Base-by-base conservation (phyloP, 1,284 basidiomycete species). In the Porogramme epimiltina region DNA sequence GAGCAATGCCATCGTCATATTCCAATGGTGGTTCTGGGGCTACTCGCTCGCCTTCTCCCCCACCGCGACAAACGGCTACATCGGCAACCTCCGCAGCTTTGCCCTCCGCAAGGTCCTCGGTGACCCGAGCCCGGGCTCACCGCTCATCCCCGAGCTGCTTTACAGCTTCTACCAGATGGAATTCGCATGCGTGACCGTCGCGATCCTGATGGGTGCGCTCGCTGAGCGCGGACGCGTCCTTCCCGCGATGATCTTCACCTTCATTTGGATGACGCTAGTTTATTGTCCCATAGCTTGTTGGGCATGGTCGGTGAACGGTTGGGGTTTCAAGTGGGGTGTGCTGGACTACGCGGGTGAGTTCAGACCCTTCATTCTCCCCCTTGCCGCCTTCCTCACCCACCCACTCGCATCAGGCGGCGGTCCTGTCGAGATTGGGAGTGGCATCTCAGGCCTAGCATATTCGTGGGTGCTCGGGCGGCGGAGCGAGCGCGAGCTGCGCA, bases 81-180 rank as follows among this genome's bases (percentile, higher is more conserved):
- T 94, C 54, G 92, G 92, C 48, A 84, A 93, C 66, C 76, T 93
- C 20, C 80, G 73, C 33, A 79, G 85, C 65, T 84, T 89, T 61
- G 87, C 85, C n/a, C 72, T 89, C 44, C 73, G 78, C 49, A 74
- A 84, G 54, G 93, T 96, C 13, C 79, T 93, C 40, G 86, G 79
- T 41, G 79, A 85, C 39, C 86, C 92, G 2, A 87, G 92, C 4
- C 86, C 91, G 13, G 90, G 86, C 37, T 85, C 86, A 2, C 83
- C 84, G 38, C 75, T 86, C 45, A 79, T 91, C 51, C 88, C 87
- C 3, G 81, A 84, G 55, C 71, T 91, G 49, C 74, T 91, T 40
- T 94, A 92, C 73, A 86, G 86, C 55, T 90, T 93, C 69, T 95
- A 92, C 73, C 91, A 95, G 69, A 90, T 91, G 85, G 89, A 91